These are phyloP conservation scores for Neodidymelliopsis sp. DNA, from an alignment of 2,329 filamentous ascomycete species.

Conservation along the genomic window DNA sequence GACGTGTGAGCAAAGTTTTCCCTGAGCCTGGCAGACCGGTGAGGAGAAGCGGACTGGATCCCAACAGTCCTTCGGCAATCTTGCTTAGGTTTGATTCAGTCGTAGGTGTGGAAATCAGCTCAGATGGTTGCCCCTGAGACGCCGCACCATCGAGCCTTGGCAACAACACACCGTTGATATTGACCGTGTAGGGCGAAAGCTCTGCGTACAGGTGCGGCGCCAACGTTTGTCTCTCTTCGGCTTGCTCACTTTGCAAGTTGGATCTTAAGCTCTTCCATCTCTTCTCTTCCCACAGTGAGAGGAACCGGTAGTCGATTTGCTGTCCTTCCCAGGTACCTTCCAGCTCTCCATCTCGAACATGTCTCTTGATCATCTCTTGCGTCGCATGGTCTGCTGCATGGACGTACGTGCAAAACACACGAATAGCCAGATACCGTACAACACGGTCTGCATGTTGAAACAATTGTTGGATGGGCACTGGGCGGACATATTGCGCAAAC, in stretches of 20 bases:
- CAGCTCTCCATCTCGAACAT: slow-evolving; percentile 70
- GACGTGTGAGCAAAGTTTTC: slow-evolving; percentile 86
- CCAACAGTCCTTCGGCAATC: slow-evolving; percentile 73
- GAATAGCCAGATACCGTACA: slow-evolving; percentile 81
- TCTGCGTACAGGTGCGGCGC: slow-evolving; percentile 20
- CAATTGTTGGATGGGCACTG: slow-evolving; percentile 71
- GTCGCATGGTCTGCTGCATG: slow-evolving; percentile 80
- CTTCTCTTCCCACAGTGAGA: slow-evolving; percentile 69
- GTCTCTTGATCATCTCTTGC: slow-evolving; percentile 72
- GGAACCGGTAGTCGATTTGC: slow-evolving; percentile 79
- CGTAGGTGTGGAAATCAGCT: slow-evolving; percentile 71
- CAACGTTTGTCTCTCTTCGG: background rate
- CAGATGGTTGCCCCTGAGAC: slow-evolving; percentile 33
- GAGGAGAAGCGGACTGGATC: slow-evolving; percentile 76
- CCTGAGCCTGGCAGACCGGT: slow-evolving; percentile 85
- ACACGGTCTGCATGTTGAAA: slow-evolving; percentile 66
- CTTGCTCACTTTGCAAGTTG: slow-evolving; percentile 15
- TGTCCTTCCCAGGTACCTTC: slow-evolving; percentile 77
- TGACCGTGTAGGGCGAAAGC: slow-evolving; percentile 43
- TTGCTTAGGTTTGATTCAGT: slow-evolving; percentile 74
- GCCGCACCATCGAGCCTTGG: slow-evolving; percentile 47
- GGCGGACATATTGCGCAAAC: slow-evolving; percentile 71
- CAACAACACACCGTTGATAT: slow-evolving; percentile 48
- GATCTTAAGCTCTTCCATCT: slow-evolving; percentile 51
- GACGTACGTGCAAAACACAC: slow-evolving; percentile 80